Conservation (phyloP, 805 yeast species). For the Metschnikowia lochheadii region DNA sequence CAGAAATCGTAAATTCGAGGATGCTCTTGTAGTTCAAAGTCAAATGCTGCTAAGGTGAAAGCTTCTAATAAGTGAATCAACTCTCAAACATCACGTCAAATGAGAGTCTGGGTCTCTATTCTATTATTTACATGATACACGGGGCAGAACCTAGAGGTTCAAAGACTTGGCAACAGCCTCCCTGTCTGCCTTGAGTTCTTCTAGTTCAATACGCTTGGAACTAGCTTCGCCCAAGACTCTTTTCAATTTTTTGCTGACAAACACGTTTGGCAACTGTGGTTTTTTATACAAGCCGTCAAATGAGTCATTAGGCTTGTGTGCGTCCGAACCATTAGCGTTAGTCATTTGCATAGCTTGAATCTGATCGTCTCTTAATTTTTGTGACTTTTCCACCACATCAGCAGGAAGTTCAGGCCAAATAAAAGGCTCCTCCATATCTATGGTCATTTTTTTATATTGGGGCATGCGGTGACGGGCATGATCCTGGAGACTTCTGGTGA, state of each 20-base stretch:
- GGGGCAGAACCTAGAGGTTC: constrained; percentile 20
- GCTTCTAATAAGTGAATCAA: neutral
- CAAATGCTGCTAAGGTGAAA: neutral
- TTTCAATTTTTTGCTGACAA: constrained; percentile 27
- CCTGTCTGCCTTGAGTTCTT: constrained; percentile 25
- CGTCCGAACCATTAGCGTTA: constrained; percentile 59
- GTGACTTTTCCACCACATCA: constrained; percentile 28
- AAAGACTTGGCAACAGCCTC: constrained; percentile 28
- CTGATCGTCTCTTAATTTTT: constrained; percentile 44
- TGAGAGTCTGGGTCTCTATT: neutral
- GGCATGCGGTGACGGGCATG: constrained; percentile 71
- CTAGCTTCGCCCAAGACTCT: constrained; percentile 21
- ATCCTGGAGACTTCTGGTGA: constrained; percentile 48
- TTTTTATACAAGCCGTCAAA: constrained; percentile 65
- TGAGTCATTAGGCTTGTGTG: constrained; percentile 60
- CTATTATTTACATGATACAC: neutral
- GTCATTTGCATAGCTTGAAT: constrained; percentile 50
- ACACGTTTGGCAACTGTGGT: constrained; percentile 40
- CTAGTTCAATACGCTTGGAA: constrained; percentile 18
- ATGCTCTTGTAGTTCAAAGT: neutral
- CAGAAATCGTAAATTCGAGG: neutral
- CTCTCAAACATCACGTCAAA: neutral
- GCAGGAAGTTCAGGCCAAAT: constrained; percentile 77
- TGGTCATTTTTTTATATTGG: constrained; percentile 92
- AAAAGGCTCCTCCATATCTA: constrained; percentile 93